Base-by-base conservation (phyloP, 176 grass and related monocot species). In the Carex parvula region DNA sequence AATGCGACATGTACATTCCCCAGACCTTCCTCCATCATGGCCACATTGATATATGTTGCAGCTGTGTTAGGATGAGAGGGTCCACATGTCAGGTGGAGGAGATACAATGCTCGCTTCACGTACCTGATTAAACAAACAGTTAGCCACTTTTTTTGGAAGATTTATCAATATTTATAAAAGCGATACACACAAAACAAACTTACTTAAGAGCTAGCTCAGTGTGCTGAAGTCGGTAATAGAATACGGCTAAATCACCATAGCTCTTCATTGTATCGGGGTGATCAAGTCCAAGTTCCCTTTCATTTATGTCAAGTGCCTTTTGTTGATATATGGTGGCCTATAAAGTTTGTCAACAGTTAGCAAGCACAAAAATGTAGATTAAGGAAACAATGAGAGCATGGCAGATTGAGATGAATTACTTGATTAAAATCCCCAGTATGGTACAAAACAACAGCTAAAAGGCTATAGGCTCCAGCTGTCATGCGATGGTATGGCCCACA, bases 221-320 rank as follows among this genome's bases (percentile, higher is more conserved):
- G 83, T 99, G 96, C 67, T 99, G 96, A 84, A 99, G 88, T 62
- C 96, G 91, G 81, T 99, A 99, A 79, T 99, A 99, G 87, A 99
- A 99, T 17, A 99, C 96, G 75, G 96, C 96, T 83, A 99, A 92
- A 60, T 99, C 96, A 68, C 96, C 96, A 56, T 99, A 99, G 85
- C 93, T 99, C 91, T 99, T 99, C 96, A 95, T 99, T 67, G 96
- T 95, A 86, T 99, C 96, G 85, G 96, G 93, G 89, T 99, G 96
- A 85, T 99, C 96, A 85, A 99, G 87, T 72, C 96, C 96, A 83
- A 99, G 93, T 86, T 99, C 96, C 77, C 93, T 93, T 84, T 99
- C 96, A 81, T 99, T 99, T 87, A 99, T 99, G 71, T 99, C 96
- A 79, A 99, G 85, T 63, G 96, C 93, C 70, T 99, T 99, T 78